These are phyloP conservation scores for Ustilago curta DNA, from an alignment of 1,284 basidiomycete genomes.

Conservation along the genomic window DNA sequence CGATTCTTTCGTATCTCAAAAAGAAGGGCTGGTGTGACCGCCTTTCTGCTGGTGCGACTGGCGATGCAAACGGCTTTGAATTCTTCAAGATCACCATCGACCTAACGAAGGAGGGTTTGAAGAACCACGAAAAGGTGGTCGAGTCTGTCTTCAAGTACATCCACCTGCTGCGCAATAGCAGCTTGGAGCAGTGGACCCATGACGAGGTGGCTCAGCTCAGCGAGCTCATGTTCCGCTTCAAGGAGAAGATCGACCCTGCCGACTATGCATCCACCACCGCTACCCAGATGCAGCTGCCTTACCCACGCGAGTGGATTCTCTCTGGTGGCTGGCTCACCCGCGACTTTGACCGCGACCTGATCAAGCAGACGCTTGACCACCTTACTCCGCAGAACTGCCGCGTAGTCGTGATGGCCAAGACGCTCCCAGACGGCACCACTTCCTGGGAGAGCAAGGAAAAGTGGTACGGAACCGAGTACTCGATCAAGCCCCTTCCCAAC, in stretches of 20 bases:
- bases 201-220: conserved; percentile 82
- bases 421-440: conserved; percentile 68
- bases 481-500: conserved; percentile 54
- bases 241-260: conserved; percentile 84
- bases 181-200: conserved; percentile 81
- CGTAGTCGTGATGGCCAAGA: conserved; percentile 80
- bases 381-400: conserved; percentile 78
- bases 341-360: conserved; percentile 80
- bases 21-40: conserved; percentile 88
- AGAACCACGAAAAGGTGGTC: conserved; percentile 81
- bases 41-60: conserved; percentile 80
- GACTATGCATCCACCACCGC: conserved; percentile 84
- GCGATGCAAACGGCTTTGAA: conserved; percentile 80
- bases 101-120: conserved; percentile 89
- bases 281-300: conserved; percentile 81
- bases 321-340: conserved; percentile 80
- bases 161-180: conserved; percentile 79
- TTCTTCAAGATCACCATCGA: conserved; percentile 88
- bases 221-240: conserved; percentile 85
- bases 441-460: conserved; percentile 62
- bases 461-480: conserved; percentile 69
- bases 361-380: conserved; percentile 76
- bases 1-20: conserved; percentile 91
- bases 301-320: conserved; percentile 83
- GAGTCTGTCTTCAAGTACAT: conserved; percentile 87